Conservation (phyloP, 208 protist genomes). For the Trichomonas tenax region DNA sequence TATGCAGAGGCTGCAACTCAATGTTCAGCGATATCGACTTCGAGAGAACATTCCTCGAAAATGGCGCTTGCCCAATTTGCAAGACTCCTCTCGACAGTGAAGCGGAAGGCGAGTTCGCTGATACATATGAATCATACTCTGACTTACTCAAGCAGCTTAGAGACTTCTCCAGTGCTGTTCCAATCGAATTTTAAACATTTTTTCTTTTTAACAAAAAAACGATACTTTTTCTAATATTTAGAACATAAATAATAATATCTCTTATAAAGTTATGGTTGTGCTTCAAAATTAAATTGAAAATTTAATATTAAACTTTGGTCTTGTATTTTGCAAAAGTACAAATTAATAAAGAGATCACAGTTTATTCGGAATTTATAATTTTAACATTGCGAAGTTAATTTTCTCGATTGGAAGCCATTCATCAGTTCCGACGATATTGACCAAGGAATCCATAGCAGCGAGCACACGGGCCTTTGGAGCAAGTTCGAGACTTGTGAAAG, state of each 20-base stretch:
- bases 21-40: slow-evolving; percentile 1
- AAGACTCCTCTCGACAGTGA: not conserved
- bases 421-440: not conserved
- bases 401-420: not conserved
- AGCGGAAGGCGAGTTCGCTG: slow-evolving; percentile 1
- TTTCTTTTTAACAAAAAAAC: not conserved
- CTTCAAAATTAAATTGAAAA: too few species aligned
- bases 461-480: not conserved
- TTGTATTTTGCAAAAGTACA: too few species aligned
- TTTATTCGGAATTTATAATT: not conserved
- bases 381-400: not conserved
- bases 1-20: not conserved
- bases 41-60: not conserved
- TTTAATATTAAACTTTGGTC: too few species aligned
- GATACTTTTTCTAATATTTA: too few species aligned
- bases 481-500: not conserved
- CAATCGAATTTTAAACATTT: slow-evolving; percentile 3
- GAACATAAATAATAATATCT: too few species aligned
- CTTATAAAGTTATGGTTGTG: too few species aligned
- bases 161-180: not conserved
- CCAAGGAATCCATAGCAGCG: not conserved
- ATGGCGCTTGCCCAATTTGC: not conserved
- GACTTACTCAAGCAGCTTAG: not conserved
- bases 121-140: not conserved
- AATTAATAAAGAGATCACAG: not conserved